These are phyloP conservation scores for Colletotrichum lupini DNA, from an alignment of 2,329 filamentous ascomycete species.

Conservation along the genomic window DNA sequence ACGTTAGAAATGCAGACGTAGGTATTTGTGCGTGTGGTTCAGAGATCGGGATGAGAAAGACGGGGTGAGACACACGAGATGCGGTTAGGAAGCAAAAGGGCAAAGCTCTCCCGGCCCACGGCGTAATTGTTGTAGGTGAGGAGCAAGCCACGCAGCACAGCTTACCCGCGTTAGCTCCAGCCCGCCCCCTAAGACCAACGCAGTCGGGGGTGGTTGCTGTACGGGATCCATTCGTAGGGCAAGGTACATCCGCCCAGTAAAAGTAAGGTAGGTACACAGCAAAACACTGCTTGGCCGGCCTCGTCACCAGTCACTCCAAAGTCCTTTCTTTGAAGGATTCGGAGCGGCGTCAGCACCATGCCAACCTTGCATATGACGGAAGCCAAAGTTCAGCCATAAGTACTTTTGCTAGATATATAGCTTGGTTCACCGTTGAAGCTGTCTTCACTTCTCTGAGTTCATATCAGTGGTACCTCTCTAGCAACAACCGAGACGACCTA, in stretches of 20 bases:
- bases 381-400: conserved; percentile 9
- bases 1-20: not conserved
- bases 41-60: conserved; percentile 8
- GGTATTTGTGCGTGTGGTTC: not conserved
- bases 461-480: conserved; percentile 7
- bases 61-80: conserved; percentile 5
- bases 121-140: conserved; percentile 14
- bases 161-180: conserved; percentile 13
- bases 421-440: not conserved
- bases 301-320: not conserved
- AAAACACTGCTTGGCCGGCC: not conserved
- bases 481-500: not conserved
- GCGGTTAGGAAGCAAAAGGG: not conserved
- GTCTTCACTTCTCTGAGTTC: not conserved
- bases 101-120: conserved; percentile 7
- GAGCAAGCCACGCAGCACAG: conserved; percentile 24
- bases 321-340: conserved; percentile 22
- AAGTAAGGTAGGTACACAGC: not conserved
- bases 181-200: conserved; percentile 16
- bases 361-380: conserved; percentile 16
- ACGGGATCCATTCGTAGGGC: not conserved
- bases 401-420: conserved; percentile 6
- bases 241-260: not conserved
- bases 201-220: not conserved
- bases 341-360: conserved; percentile 25